phyloP scores from a whole-genome alignment of 2,329 filamentous ascomycete genomes.

The Fusarium camptoceras region DNA sequence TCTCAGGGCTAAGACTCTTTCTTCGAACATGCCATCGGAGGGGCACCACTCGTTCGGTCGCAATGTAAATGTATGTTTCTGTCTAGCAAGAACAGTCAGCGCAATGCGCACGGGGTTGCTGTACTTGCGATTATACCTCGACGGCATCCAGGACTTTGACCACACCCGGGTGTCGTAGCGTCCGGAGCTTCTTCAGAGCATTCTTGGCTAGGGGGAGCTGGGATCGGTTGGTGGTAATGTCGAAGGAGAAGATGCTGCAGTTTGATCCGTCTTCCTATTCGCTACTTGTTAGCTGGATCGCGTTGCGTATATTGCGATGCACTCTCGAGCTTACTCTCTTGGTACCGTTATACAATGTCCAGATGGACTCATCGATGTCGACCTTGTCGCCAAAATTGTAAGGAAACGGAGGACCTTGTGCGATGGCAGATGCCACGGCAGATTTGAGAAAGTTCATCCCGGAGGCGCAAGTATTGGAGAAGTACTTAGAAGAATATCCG shows the following conservation, averaged over 20 bases:
- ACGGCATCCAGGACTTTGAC: conserved; percentile 94
- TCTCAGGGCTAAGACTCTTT: conserved; percentile 89
- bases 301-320: not conserved
- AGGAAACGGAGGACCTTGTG: conserved; percentile 91
- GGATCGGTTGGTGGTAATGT: conserved; percentile 82
- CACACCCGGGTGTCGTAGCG: conserved; percentile 91
- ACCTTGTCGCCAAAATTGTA: conserved; percentile 94
- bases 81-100: conserved; percentile 67
- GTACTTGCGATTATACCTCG: conserved; percentile 69
- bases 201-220: conserved; percentile 90
- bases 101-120: not conserved
- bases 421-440: conserved; percentile 94
- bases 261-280: conserved; percentile 88
- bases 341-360: conserved; percentile 95
- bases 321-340: conserved; percentile 73
- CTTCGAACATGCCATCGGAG: conserved; percentile 90
- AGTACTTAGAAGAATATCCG: not conserved
- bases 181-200: conserved; percentile 92
- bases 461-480: not conserved
- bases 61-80: conserved; percentile 94
- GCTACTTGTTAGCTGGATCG: not conserved
- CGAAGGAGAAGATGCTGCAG: conserved; percentile 98
- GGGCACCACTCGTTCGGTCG: conserved; percentile 89
- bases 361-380: conserved; percentile 92
- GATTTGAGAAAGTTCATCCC: conserved; percentile 98